These are phyloP conservation scores for Amylostereum areolatum DNA, from an alignment of 1,284 basidiomycete species.

Conservation along the genomic window DNA sequence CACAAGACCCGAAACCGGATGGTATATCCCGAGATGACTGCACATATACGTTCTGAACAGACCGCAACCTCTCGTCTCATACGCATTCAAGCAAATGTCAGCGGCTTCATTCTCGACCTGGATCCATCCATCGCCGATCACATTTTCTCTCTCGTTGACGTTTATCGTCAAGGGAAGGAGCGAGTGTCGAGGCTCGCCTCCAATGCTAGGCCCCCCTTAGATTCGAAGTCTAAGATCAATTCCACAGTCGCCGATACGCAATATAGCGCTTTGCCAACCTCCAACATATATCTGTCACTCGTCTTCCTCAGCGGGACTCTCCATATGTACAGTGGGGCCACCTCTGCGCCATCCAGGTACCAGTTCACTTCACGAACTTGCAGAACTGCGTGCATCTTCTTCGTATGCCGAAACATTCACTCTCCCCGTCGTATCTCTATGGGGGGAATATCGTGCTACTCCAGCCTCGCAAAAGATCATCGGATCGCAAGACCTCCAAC, in stretches of 20 bases:
- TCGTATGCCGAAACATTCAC: slow-evolving; percentile 52
- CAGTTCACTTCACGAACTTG: slow-evolving; percentile 29
- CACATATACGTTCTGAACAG: slow-evolving; percentile 60
- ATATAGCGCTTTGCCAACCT: slow-evolving; percentile 38
- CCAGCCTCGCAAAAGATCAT: slow-evolving; percentile 33
- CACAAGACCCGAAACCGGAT: slow-evolving; percentile 75
- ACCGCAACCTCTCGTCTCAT: slow-evolving; percentile 48
- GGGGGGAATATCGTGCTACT: slow-evolving; percentile 72
- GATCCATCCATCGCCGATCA: slow-evolving; percentile 79
- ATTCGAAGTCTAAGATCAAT: slow-evolving; percentile 15
- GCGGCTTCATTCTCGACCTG: slow-evolving; percentile 82
- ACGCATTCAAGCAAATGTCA: slow-evolving; percentile 69
- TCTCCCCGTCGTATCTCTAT: slow-evolving; percentile 78
- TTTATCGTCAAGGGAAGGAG: slow-evolving; percentile 79
- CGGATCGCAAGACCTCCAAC: slow-evolving; percentile 27
- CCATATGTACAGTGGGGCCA: slow-evolving; percentile 49
- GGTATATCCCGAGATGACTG: slow-evolving; percentile 75
- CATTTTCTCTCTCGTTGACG: slow-evolving; percentile 76
- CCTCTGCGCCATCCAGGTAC: slow-evolving; percentile 29
- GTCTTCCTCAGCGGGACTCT: slow-evolving; percentile 80
- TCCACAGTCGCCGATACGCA: slow-evolving; percentile 20
- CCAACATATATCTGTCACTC: slow-evolving; percentile 67
- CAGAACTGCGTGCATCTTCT: too few species aligned
- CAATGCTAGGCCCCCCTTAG: slow-evolving; percentile 37
- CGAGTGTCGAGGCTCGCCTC: slow-evolving; percentile 61